Base-by-base conservation (phyloP, 306 rosid species). In the Macrotyloma uniflorum region DNA sequence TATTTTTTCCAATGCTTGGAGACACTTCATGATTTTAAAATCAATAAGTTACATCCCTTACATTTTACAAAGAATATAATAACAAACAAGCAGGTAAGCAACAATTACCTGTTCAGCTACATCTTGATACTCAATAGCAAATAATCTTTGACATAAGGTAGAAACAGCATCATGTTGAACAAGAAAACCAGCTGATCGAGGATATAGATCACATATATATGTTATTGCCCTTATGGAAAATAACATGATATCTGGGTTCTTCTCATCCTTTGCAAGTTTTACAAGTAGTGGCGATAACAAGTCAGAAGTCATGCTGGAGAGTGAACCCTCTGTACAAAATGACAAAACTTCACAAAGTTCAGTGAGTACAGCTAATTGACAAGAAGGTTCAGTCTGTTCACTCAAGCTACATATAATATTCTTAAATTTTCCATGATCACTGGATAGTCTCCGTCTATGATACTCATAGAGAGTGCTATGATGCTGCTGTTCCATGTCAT, bases 1-100 rank as follows among this genome's bases (percentile, higher is more conserved):
- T 84, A 96, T 93, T 86, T 93, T 96, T 88, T 93, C 99, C 88
- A 96, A 86, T 75, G 98, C 98, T 93, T 89, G 94, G 82, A 96
- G 84, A 84, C 99, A 96, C 99, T 96, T 75, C 81, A 90, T 40
- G 14, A 70, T 58, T 47, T 71, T 65, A 74, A 69, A 36, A 77
- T 33, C 71, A 49, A 72, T 32, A 67, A 80, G 59, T 62, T 51
- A 50, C 20, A 79, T 68, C 22, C 49, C 72, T 67, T 81, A 40
- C 76, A 43, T 70, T 57, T 64, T 15, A 59, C 18, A 45, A 10
- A 43, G 1, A 26, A 70, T 30, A 32, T 38, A 63, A 59, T 51
- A 45, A 32, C 1, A 3, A 42, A 42, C 47, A 42, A 36, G 1
- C 67, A 74, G 69, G 16, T 55, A 62, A 81, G 51, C 49, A 63